Percentiles rank a stretch among this genome's conserved stretches.
These are phyloP conservation scores for Gnetum montanum DNA, from an alignment of 75 land plant genomes.

Conservation along the genomic window DNA sequence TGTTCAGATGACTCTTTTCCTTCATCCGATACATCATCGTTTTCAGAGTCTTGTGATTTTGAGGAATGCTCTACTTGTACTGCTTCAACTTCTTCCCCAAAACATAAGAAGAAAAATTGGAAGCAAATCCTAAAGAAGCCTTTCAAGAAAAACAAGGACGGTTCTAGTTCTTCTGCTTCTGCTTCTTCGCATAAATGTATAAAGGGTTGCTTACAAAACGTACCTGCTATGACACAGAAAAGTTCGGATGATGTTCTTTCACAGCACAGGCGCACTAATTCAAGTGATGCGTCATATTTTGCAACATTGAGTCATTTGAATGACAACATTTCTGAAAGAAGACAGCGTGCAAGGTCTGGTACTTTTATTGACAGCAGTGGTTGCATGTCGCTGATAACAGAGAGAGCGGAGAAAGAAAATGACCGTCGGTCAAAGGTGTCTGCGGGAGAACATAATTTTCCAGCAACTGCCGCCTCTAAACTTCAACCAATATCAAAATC, in stretches of 20 bases:
- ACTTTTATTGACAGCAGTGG: conserved; percentile 24
- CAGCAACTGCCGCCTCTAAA: conserved; percentile 51
- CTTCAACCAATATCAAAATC: conserved; percentile 85
- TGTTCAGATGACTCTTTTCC: conserved; percentile 39
- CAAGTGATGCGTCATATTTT: conserved; percentile 71
- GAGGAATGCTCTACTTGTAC: conserved; percentile 35
- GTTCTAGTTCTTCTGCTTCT: conserved; percentile 41
- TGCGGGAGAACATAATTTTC: conserved; percentile 15
- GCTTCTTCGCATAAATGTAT: too few relatives aligned
- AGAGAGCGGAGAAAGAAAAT: not conserved
- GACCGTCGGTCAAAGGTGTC: not conserved
- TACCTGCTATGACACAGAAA: not conserved
- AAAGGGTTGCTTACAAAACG: too few relatives aligned
- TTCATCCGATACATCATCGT: conserved; percentile 44
- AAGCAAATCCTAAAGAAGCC: too few relatives aligned
- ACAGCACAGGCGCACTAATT: conserved; percentile 12
- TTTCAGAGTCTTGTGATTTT: conserved; percentile 43
- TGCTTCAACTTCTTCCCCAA: too few relatives aligned
- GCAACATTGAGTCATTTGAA: conserved; percentile 64
- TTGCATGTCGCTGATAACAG: too few relatives aligned
- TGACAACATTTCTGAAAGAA: conserved; percentile 42
- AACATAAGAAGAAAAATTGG: conserved; percentile 3
- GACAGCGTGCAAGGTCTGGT: conserved; percentile 5
- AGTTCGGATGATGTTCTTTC: too few relatives aligned
- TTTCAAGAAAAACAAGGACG: conserved; percentile 81